Conservation (phyloP, 2,329 filamentous ascomycete genomes). For the Colletotrichum sp. region DNA sequence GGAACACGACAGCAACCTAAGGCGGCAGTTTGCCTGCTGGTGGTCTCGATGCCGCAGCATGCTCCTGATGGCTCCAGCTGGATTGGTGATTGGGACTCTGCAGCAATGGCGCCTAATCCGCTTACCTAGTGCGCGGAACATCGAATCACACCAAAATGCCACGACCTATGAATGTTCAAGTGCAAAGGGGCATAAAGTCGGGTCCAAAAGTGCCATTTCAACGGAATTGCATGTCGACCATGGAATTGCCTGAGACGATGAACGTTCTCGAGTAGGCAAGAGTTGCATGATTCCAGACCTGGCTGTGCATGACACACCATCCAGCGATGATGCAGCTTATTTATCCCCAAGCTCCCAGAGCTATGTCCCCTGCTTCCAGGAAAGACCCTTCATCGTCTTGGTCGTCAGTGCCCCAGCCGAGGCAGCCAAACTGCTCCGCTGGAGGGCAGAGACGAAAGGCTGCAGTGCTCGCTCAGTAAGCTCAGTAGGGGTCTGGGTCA, state of each 20-base stretch:
- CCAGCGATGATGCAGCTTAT: background rate
- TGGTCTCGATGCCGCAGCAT: background rate
- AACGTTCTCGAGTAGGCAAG: background rate
- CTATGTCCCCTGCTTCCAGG: constrained; percentile 1
- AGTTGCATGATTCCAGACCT: background rate
- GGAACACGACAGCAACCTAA: background rate
- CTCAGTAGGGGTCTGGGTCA: background rate
- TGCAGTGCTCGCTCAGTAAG: background rate
- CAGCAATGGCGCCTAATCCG: background rate
- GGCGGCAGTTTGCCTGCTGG: background rate
- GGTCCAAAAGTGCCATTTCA: background rate
- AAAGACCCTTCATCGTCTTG: background rate
- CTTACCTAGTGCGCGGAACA: background rate
- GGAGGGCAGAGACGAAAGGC: background rate
- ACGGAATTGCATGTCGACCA: background rate
- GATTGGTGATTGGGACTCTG: background rate
- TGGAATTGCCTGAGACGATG: background rate
- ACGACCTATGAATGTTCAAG: background rate
- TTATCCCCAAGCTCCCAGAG: constrained; percentile 6
- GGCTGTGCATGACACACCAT: background rate
- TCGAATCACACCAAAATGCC: background rate
- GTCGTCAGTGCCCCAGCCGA: background rate
- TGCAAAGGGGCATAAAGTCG: background rate
- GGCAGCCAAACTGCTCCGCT: background rate
- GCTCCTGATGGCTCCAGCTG: background rate